Base-by-base conservation (phyloP, 2,329 filamentous ascomycete genomes). In the Daldinia eschscholtzii region DNA sequence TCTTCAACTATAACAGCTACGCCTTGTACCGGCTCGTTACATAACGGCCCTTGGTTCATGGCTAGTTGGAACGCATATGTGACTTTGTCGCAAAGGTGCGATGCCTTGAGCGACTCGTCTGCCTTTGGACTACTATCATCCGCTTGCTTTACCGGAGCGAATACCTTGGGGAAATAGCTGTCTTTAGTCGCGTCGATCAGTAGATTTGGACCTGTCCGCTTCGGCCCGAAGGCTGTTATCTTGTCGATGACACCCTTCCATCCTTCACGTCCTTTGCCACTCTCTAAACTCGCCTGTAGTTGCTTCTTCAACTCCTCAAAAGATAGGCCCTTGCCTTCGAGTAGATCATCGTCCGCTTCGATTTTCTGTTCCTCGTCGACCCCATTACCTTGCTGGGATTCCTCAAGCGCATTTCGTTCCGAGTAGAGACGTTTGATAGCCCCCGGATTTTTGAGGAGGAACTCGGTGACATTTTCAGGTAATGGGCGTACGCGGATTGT, bases 61-160 rank as follows among this genome's bases (percentile, higher is more conserved):
- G 93, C 92, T 15, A 98, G 90, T 79, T 99, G 96, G 85, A 99
- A 99, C 55, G 93, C 94, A 79, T 99, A 94, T 7, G 89, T 86
- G 70, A 98, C 92, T 78, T 97, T 98, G 83, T 98, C 95, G 64
- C 91, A 89, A 72, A 98, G 90, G 76, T 96, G 91, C 56, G 85
- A 85, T 3, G 90, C 84, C 61, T 85, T 82, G 46, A 92, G 81
- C 56, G 81, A 80, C 62, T 88, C 85, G 55, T 84, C 82, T 3
- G 82, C 81, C 6, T 81, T 79, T 3, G 82, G 82, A 23, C 77
- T 71, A 41, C 71, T 69, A 13, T 30, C 63, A 35, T 71, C 70
- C 5, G 79, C 77, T 30, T 73, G 64, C 48, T 80, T 80, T 44
- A 79, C 77, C 5, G 77, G 72, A 0, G 81, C 78, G 72, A 89